phyloP scores from a whole-genome alignment of 257 asterid species.

The Solanum peruvianum region DNA sequence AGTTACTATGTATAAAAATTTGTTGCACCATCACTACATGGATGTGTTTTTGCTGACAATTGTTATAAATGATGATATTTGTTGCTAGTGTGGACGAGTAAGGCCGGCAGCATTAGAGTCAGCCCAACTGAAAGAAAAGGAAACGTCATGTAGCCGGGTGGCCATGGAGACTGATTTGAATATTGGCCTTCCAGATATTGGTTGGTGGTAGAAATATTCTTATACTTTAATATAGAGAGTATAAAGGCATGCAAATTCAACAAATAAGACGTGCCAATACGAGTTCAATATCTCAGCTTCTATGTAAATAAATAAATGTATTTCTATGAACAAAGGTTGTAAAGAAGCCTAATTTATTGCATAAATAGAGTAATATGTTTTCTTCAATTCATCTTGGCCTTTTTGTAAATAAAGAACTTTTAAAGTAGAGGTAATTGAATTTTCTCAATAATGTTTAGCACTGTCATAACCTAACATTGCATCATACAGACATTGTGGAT shows the following conservation, averaged over 20 bases:
- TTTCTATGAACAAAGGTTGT: background rate
- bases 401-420: background rate
- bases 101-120: background rate
- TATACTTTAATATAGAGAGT: background rate
- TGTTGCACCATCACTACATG: background rate
- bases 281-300: background rate
- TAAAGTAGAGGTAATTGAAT: no score
- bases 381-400: no score
- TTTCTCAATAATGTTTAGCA: no score
- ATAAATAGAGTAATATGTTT: background rate
- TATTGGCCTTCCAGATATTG: conserved; percentile 17
- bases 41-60: background rate
- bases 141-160: conserved; percentile 6
- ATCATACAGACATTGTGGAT: no score
- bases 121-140: background rate
- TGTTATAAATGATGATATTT: background rate
- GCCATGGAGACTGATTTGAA: conserved; percentile 15
- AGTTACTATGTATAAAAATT: no score
- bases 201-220: background rate
- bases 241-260: background rate
- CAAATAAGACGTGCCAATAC: background rate
- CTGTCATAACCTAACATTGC: no score
- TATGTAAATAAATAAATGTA: background rate
- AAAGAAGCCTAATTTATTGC: background rate
- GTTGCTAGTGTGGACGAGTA: conserved; percentile 6